These are phyloP conservation scores for Backusella tuberculispora DNA, from an alignment of 192 early-diverging fungal genomes.

Conservation along the genomic window DNA sequence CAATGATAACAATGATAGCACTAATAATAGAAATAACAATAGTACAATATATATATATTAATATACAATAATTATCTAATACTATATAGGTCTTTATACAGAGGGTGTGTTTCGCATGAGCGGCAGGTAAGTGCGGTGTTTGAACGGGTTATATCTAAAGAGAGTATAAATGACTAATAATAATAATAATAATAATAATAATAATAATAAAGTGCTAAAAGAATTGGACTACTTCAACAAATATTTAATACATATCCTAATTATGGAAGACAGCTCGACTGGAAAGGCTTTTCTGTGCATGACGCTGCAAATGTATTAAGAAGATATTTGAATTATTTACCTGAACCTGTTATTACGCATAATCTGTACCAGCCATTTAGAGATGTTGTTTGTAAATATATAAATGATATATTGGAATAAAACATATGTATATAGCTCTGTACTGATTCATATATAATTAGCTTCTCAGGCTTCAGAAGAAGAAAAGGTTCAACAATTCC, in stretches of 20 bases:
- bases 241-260: slow-evolving; percentile 65
- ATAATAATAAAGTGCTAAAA: slow-evolving; percentile 56
- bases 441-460: slow-evolving; percentile 26
- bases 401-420: neutral
- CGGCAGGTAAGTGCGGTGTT: slow-evolving; percentile 42
- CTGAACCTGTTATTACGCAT: slow-evolving; percentile 70
- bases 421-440: neutral
- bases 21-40: neutral
- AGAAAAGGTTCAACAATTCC: slow-evolving; percentile 48
- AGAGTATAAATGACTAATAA: neutral
- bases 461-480: slow-evolving; percentile 29
- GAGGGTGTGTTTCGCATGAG: slow-evolving; percentile 76
- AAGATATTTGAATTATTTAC: slow-evolving; percentile 70
- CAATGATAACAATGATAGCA: neutral
- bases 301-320: slow-evolving; percentile 76
- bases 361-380: slow-evolving; percentile 67
- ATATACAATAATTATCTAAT: neutral
- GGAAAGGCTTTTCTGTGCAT: slow-evolving; percentile 74
- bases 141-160: neutral
- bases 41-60: neutral
- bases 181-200: neutral
- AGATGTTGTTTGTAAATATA: slow-evolving; percentile 54
- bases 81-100: slow-evolving; percentile 49
- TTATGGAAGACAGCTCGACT: slow-evolving; percentile 67
- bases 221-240: slow-evolving; percentile 68